Evolutionary conservation across 2,329 filamentous ascomycete species (phyloP), one percentile per base, ranked within the genome.

Genomic region (Colletotrichum cuscutae): DNA sequence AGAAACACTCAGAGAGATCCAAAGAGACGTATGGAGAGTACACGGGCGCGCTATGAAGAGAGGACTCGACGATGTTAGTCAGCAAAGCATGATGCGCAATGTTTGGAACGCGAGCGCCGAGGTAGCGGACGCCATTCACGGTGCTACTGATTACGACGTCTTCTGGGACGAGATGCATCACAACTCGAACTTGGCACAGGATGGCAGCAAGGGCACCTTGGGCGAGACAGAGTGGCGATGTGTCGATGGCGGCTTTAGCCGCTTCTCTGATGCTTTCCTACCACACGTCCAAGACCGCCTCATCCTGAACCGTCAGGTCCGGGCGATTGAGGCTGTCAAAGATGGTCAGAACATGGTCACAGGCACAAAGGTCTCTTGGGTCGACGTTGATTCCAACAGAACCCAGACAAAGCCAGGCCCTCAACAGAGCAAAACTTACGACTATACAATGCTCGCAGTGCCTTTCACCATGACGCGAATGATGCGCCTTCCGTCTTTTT

Each of bases 1-100:
- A 30, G 52, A 37, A 24, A 37, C 52, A 9, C 37, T 59, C 26
- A 77, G 79, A 11, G 78, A 81, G 57, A 77, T 84, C 46, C 82
- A 84, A n/a, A 76, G 74, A 19, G 85, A 85, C 77, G 83, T 84
- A 77, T 83, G 83, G 76, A 78, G 81, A 71, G 83, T 84, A 0
- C 84, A 86, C 76, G 79, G 78, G 22, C 80, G 84, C 24, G 76
- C 82, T 3, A 78, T 79, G 30, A 83, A 82, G n/a, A 74, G 81
- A 6, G 89, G 89, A 1, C 85, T 90, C 28, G 90, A 92, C 78
- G 83, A 89, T 68, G 93, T 88, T 85, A 92, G 89, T n/a, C 37
- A 59, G 64, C 54, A 66, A 3, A 52, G 37, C 13, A 26, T 52
- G 5, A 22, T 66, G 7, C 64, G 37, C 13, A 49, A 91, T 76